Percentiles rank a stretch among this genome's conserved stretches.
phyloP scores from a whole-genome alignment of 225 moss, liverwort and hornwort species.

The Physcomitrellopsis africana region DNA sequence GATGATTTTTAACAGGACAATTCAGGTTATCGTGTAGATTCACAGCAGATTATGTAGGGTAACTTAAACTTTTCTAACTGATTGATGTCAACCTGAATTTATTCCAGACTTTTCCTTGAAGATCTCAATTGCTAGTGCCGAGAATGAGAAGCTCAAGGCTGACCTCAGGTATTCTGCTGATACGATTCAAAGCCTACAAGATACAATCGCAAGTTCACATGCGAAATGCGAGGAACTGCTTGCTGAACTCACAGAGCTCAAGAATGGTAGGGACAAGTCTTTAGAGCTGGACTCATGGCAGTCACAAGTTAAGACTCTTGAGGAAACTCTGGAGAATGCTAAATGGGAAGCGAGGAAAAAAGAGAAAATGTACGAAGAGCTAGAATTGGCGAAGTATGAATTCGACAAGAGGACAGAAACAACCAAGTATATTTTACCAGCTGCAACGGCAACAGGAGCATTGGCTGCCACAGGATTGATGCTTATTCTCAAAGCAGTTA shows the following conservation, averaged over 20 bases:
- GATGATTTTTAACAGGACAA: neutral
- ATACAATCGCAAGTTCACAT: conserved; percentile 40
- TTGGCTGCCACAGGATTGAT: conserved; percentile 51
- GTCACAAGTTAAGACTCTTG: conserved; percentile 46
- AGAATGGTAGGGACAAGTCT: conserved; percentile 24
- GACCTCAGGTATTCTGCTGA: conserved; percentile 34
- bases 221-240: conserved; percentile 46
- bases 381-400: conserved; percentile 37
- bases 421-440: conserved; percentile 49
- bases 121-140: conserved; percentile 11
- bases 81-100: conserved; percentile 14
- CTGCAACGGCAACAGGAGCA: conserved; percentile 59
- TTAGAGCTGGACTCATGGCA: conserved; percentile 47
- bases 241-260: conserved; percentile 41
- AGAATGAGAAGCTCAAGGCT: conserved; percentile 36
- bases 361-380: conserved; percentile 40
- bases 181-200: conserved; percentile 41
- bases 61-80: conserved; percentile 1
- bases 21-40: neutral
- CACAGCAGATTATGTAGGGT: neutral
- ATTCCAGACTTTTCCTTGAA: conserved; percentile 40
- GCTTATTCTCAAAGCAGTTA: conserved; percentile 47
- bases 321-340: conserved; percentile 52
- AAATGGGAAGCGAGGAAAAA: conserved; percentile 47
- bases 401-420: conserved; percentile 45